Conservation (phyloP, 2,329 filamentous ascomycete species). For the Sclerotinia nivalis region DNA sequence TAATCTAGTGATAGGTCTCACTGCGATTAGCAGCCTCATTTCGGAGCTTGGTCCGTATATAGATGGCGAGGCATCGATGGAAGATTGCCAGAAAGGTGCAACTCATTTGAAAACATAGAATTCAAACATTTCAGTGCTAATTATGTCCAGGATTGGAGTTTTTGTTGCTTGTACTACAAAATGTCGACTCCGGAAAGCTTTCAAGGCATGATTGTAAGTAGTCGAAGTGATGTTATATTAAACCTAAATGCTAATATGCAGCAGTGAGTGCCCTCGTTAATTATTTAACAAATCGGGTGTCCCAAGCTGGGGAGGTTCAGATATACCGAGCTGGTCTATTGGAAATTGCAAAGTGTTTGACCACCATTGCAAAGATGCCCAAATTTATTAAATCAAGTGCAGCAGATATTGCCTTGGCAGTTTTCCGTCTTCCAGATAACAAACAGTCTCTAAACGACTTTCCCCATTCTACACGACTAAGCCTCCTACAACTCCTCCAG, state of each 20-base stretch:
- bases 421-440: slow-evolving; percentile 16
- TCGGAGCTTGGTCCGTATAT: slow-evolving; percentile 22
- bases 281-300: slow-evolving; percentile 29
- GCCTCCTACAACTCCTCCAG: slow-evolving; percentile 31
- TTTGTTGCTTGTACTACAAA: slow-evolving; percentile 27
- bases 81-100: slow-evolving; percentile 33
- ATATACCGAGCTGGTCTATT: slow-evolving; percentile 23
- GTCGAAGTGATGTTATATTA: background rate
- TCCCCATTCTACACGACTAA: slow-evolving; percentile 30
- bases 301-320: slow-evolving; percentile 17
- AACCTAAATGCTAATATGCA: slow-evolving; percentile 7
- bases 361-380: slow-evolving; percentile 19
- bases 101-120: background rate
- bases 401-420: slow-evolving; percentile 6
- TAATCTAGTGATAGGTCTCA: slow-evolving; percentile 8
- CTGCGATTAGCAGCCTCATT: slow-evolving; percentile 14
- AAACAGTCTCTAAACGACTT: slow-evolving; percentile 24
- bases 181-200: slow-evolving; percentile 23
- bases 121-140: slow-evolving; percentile 20
- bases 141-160: slow-evolving; percentile 27
- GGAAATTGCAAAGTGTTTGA: slow-evolving; percentile 22
- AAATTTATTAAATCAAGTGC: slow-evolving; percentile 17
- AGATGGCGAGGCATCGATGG: slow-evolving; percentile 17
- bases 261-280: slow-evolving; percentile 32
- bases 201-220: slow-evolving; percentile 30